A percentile compares a stretch with the other conserved stretches of the same genome.
These are phyloP conservation scores for Musa beccarii DNA, from an alignment of 176 grass and related monocot genomes.

Conservation along the genomic window DNA sequence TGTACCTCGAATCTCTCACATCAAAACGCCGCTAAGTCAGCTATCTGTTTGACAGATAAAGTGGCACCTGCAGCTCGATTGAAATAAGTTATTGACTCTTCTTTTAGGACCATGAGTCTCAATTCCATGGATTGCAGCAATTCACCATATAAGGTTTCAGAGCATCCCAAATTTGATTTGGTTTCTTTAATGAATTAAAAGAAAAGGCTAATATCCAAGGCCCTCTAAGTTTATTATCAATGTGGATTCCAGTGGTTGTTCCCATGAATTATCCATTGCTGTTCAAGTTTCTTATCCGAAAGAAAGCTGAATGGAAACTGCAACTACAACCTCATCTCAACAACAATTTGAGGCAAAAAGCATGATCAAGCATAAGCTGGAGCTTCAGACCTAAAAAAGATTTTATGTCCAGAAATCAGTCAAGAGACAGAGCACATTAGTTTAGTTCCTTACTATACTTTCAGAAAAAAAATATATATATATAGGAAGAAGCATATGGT, in stretches of 20 bases:
- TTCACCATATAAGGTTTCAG: conserved; percentile 22
- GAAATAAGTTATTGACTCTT: conserved; percentile 49
- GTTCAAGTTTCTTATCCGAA: neutral
- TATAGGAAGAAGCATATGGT: no score
- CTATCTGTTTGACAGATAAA: conserved; percentile 45
- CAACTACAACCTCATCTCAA: neutral
- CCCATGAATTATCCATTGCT: neutral
- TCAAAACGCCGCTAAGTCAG: conserved; percentile 61
- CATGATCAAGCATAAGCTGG: neutral
- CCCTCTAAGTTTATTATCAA: neutral
- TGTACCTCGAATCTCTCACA: conserved; percentile 63
- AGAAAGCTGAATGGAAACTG: neutral
- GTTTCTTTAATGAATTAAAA: no score
- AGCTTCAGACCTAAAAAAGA: neutral
- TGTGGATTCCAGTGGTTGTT: neutral
- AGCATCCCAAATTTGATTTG: no score
- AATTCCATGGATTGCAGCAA: conserved; percentile 70
- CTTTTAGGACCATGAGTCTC: conserved; percentile 66
- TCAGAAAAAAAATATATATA: no score
- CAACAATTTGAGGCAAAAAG: neutral
- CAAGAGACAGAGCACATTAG: neutral
- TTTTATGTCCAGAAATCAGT: neutral
- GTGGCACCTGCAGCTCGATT: conserved; percentile 41
- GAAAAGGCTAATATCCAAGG: no score
- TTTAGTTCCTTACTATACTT: neutral